phyloP scores from a whole-genome alignment of 2,329 filamentous ascomycete species.

The Penicillium sp. region DNA sequence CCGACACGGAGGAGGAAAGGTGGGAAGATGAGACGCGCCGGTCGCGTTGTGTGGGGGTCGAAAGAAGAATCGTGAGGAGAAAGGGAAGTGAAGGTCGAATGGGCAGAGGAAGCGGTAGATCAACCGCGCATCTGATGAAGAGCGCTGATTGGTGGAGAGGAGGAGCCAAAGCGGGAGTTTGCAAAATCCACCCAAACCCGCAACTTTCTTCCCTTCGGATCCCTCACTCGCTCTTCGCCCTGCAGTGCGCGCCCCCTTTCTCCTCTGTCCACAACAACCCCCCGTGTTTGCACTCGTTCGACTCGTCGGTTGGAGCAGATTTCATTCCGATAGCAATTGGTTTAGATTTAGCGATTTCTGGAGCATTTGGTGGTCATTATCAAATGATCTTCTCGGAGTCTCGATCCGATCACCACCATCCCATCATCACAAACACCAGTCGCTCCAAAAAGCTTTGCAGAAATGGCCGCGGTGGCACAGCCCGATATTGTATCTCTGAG shows the following conservation, averaged over 20 bases:
- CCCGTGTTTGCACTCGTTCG: constrained; percentile 62
- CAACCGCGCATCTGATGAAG: constrained; percentile 24
- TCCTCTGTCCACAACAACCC: constrained; percentile 30
- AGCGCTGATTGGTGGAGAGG: constrained; percentile 35
- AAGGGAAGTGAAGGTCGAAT: constrained; percentile 15
- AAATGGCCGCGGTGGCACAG: too few relatives aligned
- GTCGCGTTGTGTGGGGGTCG: constrained; percentile 7
- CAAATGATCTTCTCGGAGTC: constrained; percentile 11
- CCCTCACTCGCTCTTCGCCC: constrained; percentile 32
- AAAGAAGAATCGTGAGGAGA: constrained; percentile 7
- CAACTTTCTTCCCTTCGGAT: constrained; percentile 32
- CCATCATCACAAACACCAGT: too few relatives aligned
- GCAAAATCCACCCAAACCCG: constrained; percentile 20
- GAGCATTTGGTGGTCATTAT: constrained; percentile 4
- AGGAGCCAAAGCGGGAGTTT: constrained; percentile 32
- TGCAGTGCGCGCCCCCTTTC: constrained; percentile 1
- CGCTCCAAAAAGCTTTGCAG: too few relatives aligned
- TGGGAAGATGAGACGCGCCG: constrained; percentile 9
- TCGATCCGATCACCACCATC: too few relatives aligned
- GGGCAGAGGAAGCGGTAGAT: constrained; percentile 37
- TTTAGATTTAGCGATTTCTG: not conserved
- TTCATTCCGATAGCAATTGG: not conserved
- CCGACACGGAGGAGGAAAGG: not conserved
- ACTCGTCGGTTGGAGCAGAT: constrained; percentile 41
- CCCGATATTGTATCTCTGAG: too few relatives aligned